Percentiles rank a stretch among this genome's conserved stretches.
Evolutionary conservation across 495 filamentous ascomycete genomes (phyloP).

Genomic region (Lasiosphaeris hirsuta): DNA sequence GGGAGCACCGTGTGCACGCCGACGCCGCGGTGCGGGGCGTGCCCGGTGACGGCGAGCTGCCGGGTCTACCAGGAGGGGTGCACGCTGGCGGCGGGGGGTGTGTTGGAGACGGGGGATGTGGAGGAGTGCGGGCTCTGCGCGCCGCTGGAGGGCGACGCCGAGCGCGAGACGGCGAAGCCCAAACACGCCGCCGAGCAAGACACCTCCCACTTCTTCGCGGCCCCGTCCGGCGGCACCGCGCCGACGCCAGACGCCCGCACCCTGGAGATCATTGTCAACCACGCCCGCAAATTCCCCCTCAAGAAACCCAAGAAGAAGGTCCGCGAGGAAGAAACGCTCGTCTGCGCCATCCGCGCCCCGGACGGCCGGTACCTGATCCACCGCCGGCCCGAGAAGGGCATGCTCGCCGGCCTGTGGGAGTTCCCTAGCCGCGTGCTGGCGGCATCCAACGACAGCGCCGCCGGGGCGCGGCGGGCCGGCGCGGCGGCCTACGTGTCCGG

Average conservation of each 20-base stretch:
- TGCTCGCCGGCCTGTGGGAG: conserved; percentile 47
- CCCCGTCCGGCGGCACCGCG: background rate
- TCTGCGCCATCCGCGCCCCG: conserved; percentile 36
- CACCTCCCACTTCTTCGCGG: conserved; percentile 31
- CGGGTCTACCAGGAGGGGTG: conserved; percentile 40
- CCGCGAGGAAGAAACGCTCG: conserved; percentile 42
- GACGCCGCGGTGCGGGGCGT: conserved; percentile 40
- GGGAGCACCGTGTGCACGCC: conserved; percentile 48
- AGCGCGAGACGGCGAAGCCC: conserved; percentile 1
- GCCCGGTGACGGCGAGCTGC: conserved; percentile 42
- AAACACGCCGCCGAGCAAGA: conserved; percentile 14
- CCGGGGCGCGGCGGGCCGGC: conserved; percentile 20
- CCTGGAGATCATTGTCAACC: conserved; percentile 29
- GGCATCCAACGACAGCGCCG: conserved; percentile 17
- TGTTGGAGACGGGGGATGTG: conserved; percentile 26
- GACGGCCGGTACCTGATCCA: conserved; percentile 41
- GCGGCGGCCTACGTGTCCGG: conserved; percentile 25
- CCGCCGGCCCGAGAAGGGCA: conserved; percentile 40
- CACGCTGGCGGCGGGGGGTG: conserved; percentile 21
- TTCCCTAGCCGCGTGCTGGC: conserved; percentile 38
- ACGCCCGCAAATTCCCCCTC: conserved; percentile 43
- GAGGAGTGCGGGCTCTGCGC: conserved; percentile 43
- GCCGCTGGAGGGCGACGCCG: conserved; percentile 28
- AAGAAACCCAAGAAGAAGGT: conserved; percentile 39
- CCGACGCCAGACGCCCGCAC: background rate